phyloP scores from a whole-genome alignment of 2,329 filamentous ascomycete genomes.

The Tolypocladium tundrense region DNA sequence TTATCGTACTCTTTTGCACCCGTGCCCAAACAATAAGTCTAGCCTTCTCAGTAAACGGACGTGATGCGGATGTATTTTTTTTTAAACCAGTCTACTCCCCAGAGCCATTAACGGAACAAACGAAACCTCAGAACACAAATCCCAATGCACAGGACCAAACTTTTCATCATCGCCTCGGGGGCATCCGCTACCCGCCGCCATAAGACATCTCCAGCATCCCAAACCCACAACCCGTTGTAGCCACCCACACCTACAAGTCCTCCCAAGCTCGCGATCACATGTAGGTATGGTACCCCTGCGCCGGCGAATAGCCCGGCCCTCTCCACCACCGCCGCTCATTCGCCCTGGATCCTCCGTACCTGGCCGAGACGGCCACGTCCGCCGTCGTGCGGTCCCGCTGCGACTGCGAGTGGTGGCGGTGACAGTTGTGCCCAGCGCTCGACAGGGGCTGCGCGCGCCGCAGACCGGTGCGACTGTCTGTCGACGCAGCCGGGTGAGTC shows the following conservation, averaged over 20 bases:
- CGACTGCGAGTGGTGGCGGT: neutral
- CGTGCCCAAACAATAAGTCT: too few relatives aligned
- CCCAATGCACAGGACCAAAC: neutral
- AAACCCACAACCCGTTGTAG: neutral
- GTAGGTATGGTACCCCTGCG: neutral
- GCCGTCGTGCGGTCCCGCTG: neutral
- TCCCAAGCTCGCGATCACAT: neutral
- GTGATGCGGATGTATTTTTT: too few relatives aligned
- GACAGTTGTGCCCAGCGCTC: too few relatives aligned
- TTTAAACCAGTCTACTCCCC: too few relatives aligned
- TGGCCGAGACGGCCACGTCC: neutral
- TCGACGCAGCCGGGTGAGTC: neutral
- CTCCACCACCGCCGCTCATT: neutral
- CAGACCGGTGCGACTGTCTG: neutral
- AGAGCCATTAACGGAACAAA: neutral
- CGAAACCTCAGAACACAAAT: neutral
- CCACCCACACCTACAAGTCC: neutral
- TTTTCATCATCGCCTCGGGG: neutral
- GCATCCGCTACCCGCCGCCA: neutral
- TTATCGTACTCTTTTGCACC: too few relatives aligned
- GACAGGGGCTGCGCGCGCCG: too few relatives aligned
- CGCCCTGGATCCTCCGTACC: neutral
- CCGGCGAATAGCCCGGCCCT: neutral
- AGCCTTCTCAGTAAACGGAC: too few relatives aligned
- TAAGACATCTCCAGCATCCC: neutral